Conservation (phyloP, 2,329 filamentous ascomycete species). For the Bipolaris victoriae region DNA sequence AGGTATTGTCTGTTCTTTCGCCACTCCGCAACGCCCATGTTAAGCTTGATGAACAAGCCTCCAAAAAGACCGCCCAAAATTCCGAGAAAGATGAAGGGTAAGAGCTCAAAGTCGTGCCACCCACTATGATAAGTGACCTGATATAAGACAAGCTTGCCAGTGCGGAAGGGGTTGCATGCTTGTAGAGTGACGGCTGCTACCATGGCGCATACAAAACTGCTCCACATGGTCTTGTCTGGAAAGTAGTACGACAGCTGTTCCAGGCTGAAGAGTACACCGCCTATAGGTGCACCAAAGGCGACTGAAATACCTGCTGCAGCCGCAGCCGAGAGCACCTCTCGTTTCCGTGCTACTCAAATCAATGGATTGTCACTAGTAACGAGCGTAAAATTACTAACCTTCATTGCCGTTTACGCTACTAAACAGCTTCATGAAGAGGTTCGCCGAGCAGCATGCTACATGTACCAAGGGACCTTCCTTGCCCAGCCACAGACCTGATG, state of each 20-base stretch:
- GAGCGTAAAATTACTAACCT: constrained; percentile 57
- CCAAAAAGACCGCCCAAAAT: constrained; percentile 93
- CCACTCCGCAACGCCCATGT: constrained; percentile 85
- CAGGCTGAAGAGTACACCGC: constrained; percentile 93
- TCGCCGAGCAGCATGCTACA: constrained; percentile 95
- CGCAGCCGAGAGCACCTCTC: constrained; percentile 90
- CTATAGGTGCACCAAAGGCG: constrained; percentile 91
- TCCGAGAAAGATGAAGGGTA: constrained; percentile 86
- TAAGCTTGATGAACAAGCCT: constrained; percentile 90
- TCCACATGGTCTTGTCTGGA: constrained; percentile 99
- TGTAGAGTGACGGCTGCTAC: constrained; percentile 94
- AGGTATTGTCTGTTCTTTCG: constrained; percentile 74
- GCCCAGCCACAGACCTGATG: constrained; percentile 93
- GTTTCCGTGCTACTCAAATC: constrained; percentile 73
- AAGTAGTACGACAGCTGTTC: constrained; percentile 98
- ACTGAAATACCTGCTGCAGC: constrained; percentile 92
- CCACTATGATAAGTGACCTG: constrained; percentile 90
- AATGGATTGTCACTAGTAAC: constrained; percentile 14
- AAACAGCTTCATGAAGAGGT: constrained; percentile 90
- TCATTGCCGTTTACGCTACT: constrained; percentile 83
- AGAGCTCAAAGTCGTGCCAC: constrained; percentile 93
- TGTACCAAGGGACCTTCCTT: constrained; percentile 96
- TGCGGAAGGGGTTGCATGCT: constrained; percentile 90
- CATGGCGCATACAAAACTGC: constrained; percentile 99
- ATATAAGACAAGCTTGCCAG: constrained; percentile 93